phyloP scores from a whole-genome alignment of 176 grass and related monocot species.

The Phragmites australis region DNA sequence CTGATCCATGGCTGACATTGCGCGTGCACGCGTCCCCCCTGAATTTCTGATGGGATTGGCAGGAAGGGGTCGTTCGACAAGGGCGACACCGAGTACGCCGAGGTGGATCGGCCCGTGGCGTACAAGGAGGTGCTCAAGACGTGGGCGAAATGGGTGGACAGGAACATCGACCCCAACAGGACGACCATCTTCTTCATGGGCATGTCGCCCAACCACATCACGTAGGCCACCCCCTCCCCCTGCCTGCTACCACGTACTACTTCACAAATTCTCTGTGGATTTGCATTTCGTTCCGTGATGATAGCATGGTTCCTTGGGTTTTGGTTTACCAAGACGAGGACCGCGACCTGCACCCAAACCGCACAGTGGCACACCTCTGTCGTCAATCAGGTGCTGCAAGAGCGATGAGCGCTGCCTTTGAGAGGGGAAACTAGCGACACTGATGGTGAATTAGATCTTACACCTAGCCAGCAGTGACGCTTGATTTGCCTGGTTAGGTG shows the following conservation, averaged over 20 bases:
- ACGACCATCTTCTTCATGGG: conserved; percentile 96
- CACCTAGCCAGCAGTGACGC: not conserved
- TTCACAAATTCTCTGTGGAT: not conserved
- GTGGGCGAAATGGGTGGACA: conserved; percentile 90
- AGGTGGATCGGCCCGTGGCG: conserved; percentile 79
- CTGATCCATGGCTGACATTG: not conserved
- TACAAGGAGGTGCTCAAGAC: conserved; percentile 82
- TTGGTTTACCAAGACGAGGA: not conserved
- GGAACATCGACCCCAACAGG: conserved; percentile 75
- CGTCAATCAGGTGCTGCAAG: conserved; percentile 19
- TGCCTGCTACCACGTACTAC: not conserved
- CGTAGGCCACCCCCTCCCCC: conserved; percentile 32
- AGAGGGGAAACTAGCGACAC: not conserved
- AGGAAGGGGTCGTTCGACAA: conserved; percentile 72
- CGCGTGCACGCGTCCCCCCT: no score
- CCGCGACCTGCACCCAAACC: not conserved
- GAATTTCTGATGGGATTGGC: not conserved
- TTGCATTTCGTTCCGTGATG: not conserved
- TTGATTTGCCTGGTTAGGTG: conserved; percentile 36
- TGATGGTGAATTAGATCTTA: not conserved
- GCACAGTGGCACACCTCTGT: not conserved
- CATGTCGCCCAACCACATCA: conserved; percentile 96
- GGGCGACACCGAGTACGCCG: conserved; percentile 67
- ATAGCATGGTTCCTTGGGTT: not conserved
- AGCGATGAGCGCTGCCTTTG: conserved; percentile 17